Base-by-base conservation (phyloP, 495 filamentous ascomycete genomes). In the Collariella sp. region DNA sequence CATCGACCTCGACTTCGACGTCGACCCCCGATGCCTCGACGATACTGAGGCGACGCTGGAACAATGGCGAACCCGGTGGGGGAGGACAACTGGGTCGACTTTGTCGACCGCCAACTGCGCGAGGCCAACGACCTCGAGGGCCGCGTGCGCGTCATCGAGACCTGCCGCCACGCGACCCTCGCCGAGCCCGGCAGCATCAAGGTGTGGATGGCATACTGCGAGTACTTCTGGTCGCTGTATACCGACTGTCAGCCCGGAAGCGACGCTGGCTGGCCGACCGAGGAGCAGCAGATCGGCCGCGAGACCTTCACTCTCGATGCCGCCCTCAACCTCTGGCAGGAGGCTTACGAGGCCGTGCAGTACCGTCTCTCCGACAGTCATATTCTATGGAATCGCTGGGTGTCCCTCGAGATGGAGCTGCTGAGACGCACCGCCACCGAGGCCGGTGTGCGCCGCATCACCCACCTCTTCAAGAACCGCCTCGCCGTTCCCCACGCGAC, bases 121-220 rank as follows among this genome's bases (percentile, higher is more conserved):
- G 70, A 70, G 46, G 77, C 75, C 38, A 52, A 64, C 61, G 69
- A 79, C 48, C 64, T 81, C 48, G 81, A 82, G 45, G 66, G 66
- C 48, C 72, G 85, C 50, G 76, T 88, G 54, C 77, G 77, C 48
- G 82, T 96, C n/a, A 80, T 95, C 67, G 89, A 96, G 67, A 73
- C 89, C 19, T 96, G 84, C 67, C 78, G 83, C 41, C 84, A 81
- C 56, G 91, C 89, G 19, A 82, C 93, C 29, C 72, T 79, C 52
- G 89, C 91, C 57, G 91, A 97, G 64, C 82, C 85, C 40, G 83
- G 79, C 50, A 96, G 91, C 61, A 79, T 85, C 33, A 88, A 84
- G 64, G 76, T 98, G 15, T 98, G 94, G 91, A 75, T 83, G 52
- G 78, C 85, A 18, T 96, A 95, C 69, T 91, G 86, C 55, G 84